Evolutionary conservation across 805 yeast species (phyloP), one percentile per base, ranked within the genome.

Genomic region (Yarrowia keelungensis): DNA sequence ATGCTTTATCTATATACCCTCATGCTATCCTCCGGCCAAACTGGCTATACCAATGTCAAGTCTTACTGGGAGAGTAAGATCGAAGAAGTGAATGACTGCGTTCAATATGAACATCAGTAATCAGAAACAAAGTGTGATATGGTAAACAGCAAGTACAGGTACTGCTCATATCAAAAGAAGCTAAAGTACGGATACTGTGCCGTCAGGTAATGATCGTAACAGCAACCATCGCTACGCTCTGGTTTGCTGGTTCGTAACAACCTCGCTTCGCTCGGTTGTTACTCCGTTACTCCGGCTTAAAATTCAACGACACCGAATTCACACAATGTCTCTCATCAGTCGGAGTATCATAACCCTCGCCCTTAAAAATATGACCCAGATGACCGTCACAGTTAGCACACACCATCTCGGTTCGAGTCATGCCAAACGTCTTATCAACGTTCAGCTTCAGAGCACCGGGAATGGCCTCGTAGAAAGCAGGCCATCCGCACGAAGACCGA

Each of bases 401-500:
- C 71, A 89, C 83, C 88, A 95, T 93, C 77, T 95, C 99, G 12
- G 87, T 91, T 71, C 99, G 83, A 14, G 80, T 81, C 95, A 89
- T 92, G 0, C 98, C 98, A 62, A 80, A 79, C 8, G 88, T 78
- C 0, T 69, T 74, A 77, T 95, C 99, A 19, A 81, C 82, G 69
- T 84, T 79, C 12, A 89, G 81, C 22, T 78, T 82, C 47, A 95
- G 83, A 7, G 97, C 83, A 0, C 92, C 93, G 0, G 97, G 96
- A 47, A 91, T 81, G 0, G 97, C 97, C 69, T 91, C 89, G 77
- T 89, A 94, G 78, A 95, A 95, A 0, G 97, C 93, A 0, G 99
- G 99, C 99, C 99, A 95, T 2, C 99, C 99, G 78, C 99, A 95
- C 67, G 92, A 92, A 12, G 97, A 86, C 69, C 89, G 88, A 74